Base-by-base conservation (phyloP, 2,329 filamentous ascomycete species). In the Phoma herbarum region DNA sequence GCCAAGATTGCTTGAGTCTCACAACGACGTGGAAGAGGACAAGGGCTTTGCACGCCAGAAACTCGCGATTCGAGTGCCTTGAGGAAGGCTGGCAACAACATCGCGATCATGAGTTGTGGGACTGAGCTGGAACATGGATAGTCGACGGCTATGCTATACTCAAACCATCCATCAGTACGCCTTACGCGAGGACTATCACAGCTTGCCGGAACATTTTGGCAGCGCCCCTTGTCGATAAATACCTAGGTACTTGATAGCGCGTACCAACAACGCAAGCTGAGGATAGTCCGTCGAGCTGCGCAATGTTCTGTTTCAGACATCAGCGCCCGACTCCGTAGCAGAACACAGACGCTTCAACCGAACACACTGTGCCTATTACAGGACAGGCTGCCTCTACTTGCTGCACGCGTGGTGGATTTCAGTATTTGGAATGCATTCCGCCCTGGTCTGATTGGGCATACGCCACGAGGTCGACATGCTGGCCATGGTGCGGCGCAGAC, bases 271-370 rank as follows among this genome's bases (percentile, higher is more conserved):
- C 69, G 72, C 72, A 72, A 73, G 72, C 82, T 81, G 78, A 81
- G 81, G 79, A 76, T 83, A 78, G 75, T 70, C 73, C 69, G 66
- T 73, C 69, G 71, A 75, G 72, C 62, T 64, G 65, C 59, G 59
- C 64, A 67, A 67, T 66, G 57, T 48, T 79, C 79, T 80, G 70
- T 74, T 86, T 86, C 90, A 90, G 88, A 86, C 88, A 84, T 84
- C 78, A 85, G 86, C 85, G 86, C 86, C 85, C 79, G 79, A 79
- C 75, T 88, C 85, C 87, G 87, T 91, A 90, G 89, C 88, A 89
- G 86, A 88, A 81, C 78, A 80, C 79, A 79, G 76, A 76, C 73
- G 76, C 67, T 77, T 77, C 75, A 75, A 65, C 72, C 73, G 74
- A 76, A 77, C 69, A 72, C 67, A 75, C 72, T 77, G 75, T 77